Evolutionary conservation across 352 stramenopile species (phyloP).

Genomic region (Phytophthora foliorum): DNA sequence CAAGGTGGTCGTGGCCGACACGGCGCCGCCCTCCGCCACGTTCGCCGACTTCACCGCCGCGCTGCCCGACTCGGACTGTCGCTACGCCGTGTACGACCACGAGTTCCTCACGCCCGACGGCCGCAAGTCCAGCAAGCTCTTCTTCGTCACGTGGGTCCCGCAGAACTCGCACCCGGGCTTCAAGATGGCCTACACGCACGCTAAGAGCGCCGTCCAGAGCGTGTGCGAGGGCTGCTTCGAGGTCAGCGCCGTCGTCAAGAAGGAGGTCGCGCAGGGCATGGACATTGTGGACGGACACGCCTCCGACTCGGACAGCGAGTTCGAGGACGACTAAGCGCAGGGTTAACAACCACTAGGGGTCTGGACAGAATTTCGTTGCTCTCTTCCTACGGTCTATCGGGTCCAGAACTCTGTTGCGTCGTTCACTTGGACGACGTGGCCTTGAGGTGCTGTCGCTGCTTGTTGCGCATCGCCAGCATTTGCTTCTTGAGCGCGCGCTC

Average conservation of each 20-base stretch:
- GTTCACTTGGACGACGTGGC: slow-evolving; percentile 36
- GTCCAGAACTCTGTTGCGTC: slow-evolving; percentile 22
- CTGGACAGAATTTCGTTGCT: slow-evolving; percentile 14
- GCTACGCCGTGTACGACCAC: slow-evolving; percentile 91
- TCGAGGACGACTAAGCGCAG: slow-evolving; percentile 68
- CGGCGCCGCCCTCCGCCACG: slow-evolving; percentile 55
- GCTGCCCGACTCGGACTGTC: slow-evolving; percentile 85
- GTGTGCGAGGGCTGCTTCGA: slow-evolving; percentile 85
- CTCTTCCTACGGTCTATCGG: slow-evolving; percentile 18
- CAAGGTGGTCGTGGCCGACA: slow-evolving; percentile 66
- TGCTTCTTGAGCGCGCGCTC: slow-evolving; percentile 81
- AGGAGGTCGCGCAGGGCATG: slow-evolving; percentile 76
- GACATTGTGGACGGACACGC: slow-evolving; percentile 62
- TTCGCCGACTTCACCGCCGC: slow-evolving; percentile 66
- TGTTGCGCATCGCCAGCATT: slow-evolving; percentile 85
- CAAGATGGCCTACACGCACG: slow-evolving; percentile 92
- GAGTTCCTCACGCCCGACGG: slow-evolving; percentile 81
- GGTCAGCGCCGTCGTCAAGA: slow-evolving; percentile 80
- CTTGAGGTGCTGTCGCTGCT: slow-evolving; percentile 65
- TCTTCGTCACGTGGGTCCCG: slow-evolving; percentile 90
- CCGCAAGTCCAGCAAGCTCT: slow-evolving; percentile 90
- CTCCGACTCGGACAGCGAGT: slow-evolving; percentile 90
- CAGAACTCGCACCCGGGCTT: slow-evolving; percentile 82
- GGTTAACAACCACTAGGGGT: not conserved
- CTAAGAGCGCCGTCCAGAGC: slow-evolving; percentile 82